Conservation (phyloP, 345 rosid genomes). For the Cardiospermum halicacabum region DNA sequence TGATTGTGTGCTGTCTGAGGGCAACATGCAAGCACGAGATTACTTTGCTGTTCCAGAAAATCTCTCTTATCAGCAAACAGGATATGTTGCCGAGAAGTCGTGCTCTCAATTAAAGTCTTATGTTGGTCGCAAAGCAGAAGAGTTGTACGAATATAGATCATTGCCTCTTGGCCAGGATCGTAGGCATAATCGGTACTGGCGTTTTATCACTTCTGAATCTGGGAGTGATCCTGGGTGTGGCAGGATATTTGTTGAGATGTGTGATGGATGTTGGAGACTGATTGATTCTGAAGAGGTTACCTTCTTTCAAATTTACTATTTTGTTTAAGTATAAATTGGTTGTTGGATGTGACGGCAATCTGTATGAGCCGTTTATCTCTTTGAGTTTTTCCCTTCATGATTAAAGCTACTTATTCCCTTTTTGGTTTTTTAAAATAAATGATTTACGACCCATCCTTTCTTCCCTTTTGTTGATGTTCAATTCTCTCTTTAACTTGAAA, state of each 20-base stretch:
- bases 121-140: conserved; percentile 80
- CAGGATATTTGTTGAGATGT: conserved; percentile 75
- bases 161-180: conserved; percentile 92
- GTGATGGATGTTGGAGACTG: conserved; percentile 71
- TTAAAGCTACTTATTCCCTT: no score
- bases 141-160: conserved; percentile 65
- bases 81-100: conserved; percentile 60
- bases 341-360: neutral
- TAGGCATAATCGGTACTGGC: conserved; percentile 88
- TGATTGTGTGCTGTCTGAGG: conserved; percentile 33
- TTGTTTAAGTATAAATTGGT: neutral
- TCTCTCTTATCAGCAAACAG: conserved; percentile 51
- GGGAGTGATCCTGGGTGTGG: conserved; percentile 80
- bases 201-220: conserved; percentile 65
- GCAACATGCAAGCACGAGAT: conserved; percentile 56
- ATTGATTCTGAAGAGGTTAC: conserved; percentile 76
- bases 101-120: conserved; percentile 67
- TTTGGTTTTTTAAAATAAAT: no score
- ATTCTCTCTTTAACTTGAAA: neutral
- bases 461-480: no score
- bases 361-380: no score
- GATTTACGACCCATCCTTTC: no score
- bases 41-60: conserved; percentile 42
- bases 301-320: neutral
- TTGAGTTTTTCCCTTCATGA: neutral